Percentiles rank a stretch among this genome's conserved stretches.
Evolutionary conservation across 2,329 filamentous ascomycete species (phyloP).

Genomic region (Alternaria incomplexa): DNA sequence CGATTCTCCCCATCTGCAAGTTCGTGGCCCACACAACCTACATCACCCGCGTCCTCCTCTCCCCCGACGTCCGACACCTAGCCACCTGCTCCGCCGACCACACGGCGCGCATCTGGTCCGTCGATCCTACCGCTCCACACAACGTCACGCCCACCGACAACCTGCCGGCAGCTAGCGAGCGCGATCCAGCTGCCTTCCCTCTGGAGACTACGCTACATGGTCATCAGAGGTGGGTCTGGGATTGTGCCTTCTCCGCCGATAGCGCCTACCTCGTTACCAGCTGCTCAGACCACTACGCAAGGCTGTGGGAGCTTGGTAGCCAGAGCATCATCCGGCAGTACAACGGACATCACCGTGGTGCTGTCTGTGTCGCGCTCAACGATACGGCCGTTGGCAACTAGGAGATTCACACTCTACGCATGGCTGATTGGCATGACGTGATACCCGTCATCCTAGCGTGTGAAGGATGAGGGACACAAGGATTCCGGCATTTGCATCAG

Average conservation of each 20-base stretch:
- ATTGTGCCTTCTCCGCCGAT: constrained; percentile 93
- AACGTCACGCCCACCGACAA: constrained; percentile 42
- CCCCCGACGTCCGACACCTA: constrained; percentile 90
- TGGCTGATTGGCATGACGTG: not conserved
- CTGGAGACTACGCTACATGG: constrained; percentile 86
- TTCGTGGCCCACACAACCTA: constrained; percentile 92
- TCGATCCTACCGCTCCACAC: constrained; percentile 61
- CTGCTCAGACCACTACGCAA: constrained; percentile 90
- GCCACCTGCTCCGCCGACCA: constrained; percentile 95
- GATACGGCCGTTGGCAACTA: constrained; percentile 60
- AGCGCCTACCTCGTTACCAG: constrained; percentile 92
- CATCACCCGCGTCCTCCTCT: constrained; percentile 89
- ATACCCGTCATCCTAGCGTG: not conserved
- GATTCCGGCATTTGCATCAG: constrained; percentile 9
- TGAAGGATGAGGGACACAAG: not conserved
- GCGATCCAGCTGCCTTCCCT: constrained; percentile 67
- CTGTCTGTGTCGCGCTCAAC: constrained; percentile 91
- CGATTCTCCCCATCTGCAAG: constrained; percentile 83
- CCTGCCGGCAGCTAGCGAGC: constrained; percentile 41
- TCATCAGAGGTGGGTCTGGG: constrained; percentile 97
- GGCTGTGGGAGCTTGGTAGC: constrained; percentile 85
- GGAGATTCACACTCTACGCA: not conserved
- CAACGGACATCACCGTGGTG: constrained; percentile 90
- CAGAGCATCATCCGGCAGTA: constrained; percentile 94
- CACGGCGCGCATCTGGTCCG: constrained; percentile 94